Conservation (phyloP, 1,284 basidiomycete genomes). For the Trichosporon sp. region DNA sequence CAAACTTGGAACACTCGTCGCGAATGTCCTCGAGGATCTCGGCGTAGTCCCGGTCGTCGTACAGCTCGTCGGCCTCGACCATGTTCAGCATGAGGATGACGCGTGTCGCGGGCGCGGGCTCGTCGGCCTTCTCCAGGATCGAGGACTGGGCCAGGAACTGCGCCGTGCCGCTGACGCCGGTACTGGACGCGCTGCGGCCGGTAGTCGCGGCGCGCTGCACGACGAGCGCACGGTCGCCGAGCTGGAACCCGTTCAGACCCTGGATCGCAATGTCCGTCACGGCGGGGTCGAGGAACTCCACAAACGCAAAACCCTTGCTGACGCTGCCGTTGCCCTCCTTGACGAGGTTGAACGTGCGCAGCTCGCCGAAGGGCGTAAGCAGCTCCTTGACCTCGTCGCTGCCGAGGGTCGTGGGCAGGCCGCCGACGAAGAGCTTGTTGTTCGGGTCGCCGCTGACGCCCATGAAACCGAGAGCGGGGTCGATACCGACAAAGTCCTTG, state of each 20-base stretch:
- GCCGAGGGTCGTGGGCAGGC: slow-evolving; percentile 89
- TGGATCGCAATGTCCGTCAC: slow-evolving; percentile 95
- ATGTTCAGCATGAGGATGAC: slow-evolving; percentile 98
- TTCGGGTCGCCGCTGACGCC: slow-evolving; percentile 96
- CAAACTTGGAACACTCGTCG: slow-evolving; percentile 85
- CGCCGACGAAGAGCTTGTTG: slow-evolving; percentile 98
- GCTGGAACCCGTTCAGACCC: slow-evolving; percentile 94
- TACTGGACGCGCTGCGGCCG: slow-evolving; percentile 44
- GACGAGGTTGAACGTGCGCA: slow-evolving; percentile 96
- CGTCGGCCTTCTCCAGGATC: slow-evolving; percentile 67
- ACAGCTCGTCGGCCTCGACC: slow-evolving; percentile 91
- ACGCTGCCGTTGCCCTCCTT: slow-evolving; percentile 76
- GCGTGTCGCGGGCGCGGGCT: slow-evolving; percentile 63
- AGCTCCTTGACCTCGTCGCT: slow-evolving; percentile 98
- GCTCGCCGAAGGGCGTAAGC: slow-evolving; percentile 93
- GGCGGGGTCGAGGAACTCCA: slow-evolving; percentile 88
- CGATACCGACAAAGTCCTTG: slow-evolving; percentile 79
- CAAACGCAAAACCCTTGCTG: slow-evolving; percentile 99
- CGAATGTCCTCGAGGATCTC: slow-evolving; percentile 95
- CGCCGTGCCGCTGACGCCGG: slow-evolving; percentile 44
- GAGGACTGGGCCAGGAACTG: slow-evolving; percentile 67
- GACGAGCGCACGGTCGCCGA: slow-evolving; percentile 93
- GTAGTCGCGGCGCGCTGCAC: slow-evolving; percentile 79
- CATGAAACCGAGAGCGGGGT: slow-evolving; percentile 73
- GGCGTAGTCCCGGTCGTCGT: slow-evolving; percentile 86